These are phyloP conservation scores for Begonia loranthoides DNA, from an alignment of 306 rosid genomes.

Conservation along the genomic window DNA sequence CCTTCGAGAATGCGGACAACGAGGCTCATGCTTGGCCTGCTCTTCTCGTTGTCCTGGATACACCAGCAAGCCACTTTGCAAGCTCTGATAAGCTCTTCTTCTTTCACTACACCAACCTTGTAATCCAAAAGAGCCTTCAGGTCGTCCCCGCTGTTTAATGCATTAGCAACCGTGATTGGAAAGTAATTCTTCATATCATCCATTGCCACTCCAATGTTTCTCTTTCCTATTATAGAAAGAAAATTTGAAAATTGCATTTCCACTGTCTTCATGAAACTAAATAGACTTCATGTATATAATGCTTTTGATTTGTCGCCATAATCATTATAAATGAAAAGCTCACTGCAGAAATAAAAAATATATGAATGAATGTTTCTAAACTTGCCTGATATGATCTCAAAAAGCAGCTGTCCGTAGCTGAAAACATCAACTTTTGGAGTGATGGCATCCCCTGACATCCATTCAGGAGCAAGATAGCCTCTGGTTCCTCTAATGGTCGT, in stretches of 20 bases:
- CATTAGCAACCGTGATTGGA: slow-evolving; percentile 19
- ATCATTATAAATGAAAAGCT: no score
- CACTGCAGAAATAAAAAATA: no score
- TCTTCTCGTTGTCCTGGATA: slow-evolving; percentile 22
- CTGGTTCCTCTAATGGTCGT: slow-evolving; percentile 39
- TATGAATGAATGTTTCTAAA: no score
- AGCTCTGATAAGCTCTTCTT: slow-evolving; percentile 16
- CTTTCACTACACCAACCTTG: slow-evolving; percentile 13
- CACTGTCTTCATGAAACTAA: no score
- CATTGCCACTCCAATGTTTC: slow-evolving; percentile 20
- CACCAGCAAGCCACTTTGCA: slow-evolving; percentile 28
- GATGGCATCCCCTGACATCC: slow-evolving; percentile 32
- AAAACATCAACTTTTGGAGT: slow-evolving; percentile 35
- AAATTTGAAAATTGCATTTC: no score
- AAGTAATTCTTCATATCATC: slow-evolving; percentile 19
- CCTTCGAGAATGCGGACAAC: slow-evolving; percentile 23
- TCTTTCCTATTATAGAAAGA: slow-evolving; percentile 5
- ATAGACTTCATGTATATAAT: no score
- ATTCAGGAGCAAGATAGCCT: slow-evolving; percentile 37
- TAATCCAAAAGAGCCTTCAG: slow-evolving; percentile 14
- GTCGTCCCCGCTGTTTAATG: slow-evolving; percentile 11
- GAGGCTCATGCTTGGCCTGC: slow-evolving; percentile 22
- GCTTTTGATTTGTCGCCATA: no score
- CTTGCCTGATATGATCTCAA: slow-evolving; percentile 19
- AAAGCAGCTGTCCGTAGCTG: slow-evolving; percentile 29